phyloP scores from a whole-genome alignment of 163 green algal species.

The Scenedesmus sp. region DNA sequence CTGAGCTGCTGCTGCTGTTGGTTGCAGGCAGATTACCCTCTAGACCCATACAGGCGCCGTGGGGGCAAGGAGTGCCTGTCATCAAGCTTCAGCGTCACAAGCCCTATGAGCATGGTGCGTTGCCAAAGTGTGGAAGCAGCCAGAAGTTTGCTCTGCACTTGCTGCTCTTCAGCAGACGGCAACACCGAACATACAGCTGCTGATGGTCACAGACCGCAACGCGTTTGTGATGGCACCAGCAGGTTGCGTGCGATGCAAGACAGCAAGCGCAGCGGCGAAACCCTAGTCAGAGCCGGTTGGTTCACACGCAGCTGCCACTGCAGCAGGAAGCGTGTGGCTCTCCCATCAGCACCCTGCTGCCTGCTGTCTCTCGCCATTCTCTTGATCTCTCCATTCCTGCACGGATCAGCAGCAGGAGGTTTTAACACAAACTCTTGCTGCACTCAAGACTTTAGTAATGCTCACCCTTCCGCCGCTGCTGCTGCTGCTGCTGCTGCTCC shows the following conservation, averaged over 20 bases:
- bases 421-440: not conserved
- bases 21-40: constrained; percentile 85
- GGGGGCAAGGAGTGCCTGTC: constrained; percentile 79
- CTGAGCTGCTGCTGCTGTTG: not conserved
- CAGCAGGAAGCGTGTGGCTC: not conserved
- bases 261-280: not conserved
- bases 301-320: not conserved
- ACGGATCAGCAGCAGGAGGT: not conserved
- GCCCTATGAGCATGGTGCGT: constrained; percentile 7
- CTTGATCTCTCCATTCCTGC: not conserved
- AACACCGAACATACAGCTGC: not conserved
- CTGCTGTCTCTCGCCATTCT: too few relatives aligned
- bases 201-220: not conserved
- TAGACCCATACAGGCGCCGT: constrained; percentile 78
- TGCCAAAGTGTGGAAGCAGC: not conserved
- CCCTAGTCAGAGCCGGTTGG: not conserved
- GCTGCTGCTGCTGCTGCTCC: not conserved
- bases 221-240: not conserved
- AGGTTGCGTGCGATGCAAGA: not conserved
- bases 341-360: not conserved
- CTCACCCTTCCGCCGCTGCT: not conserved
- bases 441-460: not conserved
- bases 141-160: not conserved
- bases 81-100: constrained; percentile 55
- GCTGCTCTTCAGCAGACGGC: not conserved